Evolutionary conservation across 2,329 filamentous ascomycete genomes (phyloP), one percentile per base, ranked within the genome.

Genomic region (Arthrobotrys entomopaga): DNA sequence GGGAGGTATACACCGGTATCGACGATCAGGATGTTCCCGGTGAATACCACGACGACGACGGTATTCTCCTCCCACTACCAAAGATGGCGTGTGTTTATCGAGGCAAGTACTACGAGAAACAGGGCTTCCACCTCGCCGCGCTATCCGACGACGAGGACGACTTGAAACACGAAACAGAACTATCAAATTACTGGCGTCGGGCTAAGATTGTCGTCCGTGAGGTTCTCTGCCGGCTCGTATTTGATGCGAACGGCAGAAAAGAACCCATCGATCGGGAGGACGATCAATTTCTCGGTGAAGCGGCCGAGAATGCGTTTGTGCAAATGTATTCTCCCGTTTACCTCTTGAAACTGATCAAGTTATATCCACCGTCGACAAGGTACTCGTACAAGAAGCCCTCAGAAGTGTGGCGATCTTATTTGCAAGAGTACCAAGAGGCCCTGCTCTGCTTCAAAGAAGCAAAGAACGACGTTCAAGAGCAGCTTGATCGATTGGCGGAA

Each of bases 121-220:
- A 57, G n/a, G 53, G 53, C 11, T 57, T 57, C 16, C 53, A 57
- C 24, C 53, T 57, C 1, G 53, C 53, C 15, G 42, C 53, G 15
- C 16, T 57, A 11, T 57, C 53, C 13, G n/a, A 20, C n/a, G 34
- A 57, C 8, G 53, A 57, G 24, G 38, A 43, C 3, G 53, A 42
- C 38, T 22, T 57, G 6, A 34, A n/a, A 13, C 53, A 57, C 20
- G 53, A 57, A 26, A 57, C n/a, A 3, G 26, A 57, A 15, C 19
- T 57, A n/a, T 57, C 53, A 2, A 57, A 57, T 16, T 57, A 57
- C 38, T 57, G 53, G 53, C 53, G 53, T 24, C 7, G 53, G 43
- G 53, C 53, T 16, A 57, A 57, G 38, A 57, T 57, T 43, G 53
- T 57, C 8, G 53, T 57, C 43, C 53, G 53, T 11, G 53, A 57